Conservation (phyloP, 768 basidiomycete genomes). For the Omphalotus guepiniiformis region DNA sequence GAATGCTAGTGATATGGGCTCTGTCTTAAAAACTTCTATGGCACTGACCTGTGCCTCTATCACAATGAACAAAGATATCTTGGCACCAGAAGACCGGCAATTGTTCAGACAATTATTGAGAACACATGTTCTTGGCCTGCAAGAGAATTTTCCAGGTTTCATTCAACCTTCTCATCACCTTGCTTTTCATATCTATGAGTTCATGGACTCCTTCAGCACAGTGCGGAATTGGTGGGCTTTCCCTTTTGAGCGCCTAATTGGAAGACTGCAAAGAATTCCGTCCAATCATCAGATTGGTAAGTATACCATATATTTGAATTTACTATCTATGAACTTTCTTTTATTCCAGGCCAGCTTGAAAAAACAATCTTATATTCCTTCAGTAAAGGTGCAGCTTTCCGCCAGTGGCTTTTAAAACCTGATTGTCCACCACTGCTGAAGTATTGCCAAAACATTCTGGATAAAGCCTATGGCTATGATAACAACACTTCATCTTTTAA, state of each 20-base stretch:
- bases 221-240: slow-evolving; percentile 22
- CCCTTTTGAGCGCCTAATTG: slow-evolving; percentile 21
- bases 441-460: slow-evolving; percentile 11
- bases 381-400: slow-evolving; percentile 10
- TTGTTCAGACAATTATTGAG: background rate
- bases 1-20: background rate
- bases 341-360: slow-evolving; percentile 9
- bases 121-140: slow-evolving; percentile 6
- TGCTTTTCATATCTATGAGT: slow-evolving; percentile 16
- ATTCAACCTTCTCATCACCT: slow-evolving; percentile 8
- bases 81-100: background rate
- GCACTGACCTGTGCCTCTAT: background rate
- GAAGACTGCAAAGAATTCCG: slow-evolving; percentile 15
- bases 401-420: slow-evolving; percentile 9
- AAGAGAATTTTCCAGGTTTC: slow-evolving; percentile 9
- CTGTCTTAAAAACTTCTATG: slow-evolving; percentile 5
- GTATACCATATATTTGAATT: background rate
- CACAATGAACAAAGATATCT: background rate
- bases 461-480: slow-evolving; percentile 7
- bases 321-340: background rate
- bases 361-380: slow-evolving; percentile 12
- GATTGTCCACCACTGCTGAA: slow-evolving; percentile 9
- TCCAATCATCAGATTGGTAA: slow-evolving; percentile 21
- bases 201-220: slow-evolving; percentile 10
- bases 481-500: background rate